Percentiles rank a stretch among this genome's conserved stretches.
Evolutionary conservation across 1,284 basidiomycete genomes (phyloP).

Genomic region (Cutaneotrichosporon sp.): DNA sequence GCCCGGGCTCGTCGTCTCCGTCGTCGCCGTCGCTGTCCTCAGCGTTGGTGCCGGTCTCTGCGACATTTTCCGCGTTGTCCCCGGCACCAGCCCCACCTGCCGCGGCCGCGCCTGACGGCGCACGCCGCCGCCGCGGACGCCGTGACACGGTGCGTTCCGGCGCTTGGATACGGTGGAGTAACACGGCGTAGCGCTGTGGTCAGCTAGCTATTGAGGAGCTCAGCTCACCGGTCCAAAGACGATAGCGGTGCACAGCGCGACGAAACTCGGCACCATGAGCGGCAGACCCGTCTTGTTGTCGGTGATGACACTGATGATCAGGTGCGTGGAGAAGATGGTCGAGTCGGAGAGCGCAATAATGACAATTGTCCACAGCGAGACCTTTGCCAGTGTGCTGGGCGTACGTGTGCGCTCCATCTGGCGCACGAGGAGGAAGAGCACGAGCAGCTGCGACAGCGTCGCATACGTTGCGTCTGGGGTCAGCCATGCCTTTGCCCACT

Average conservation of each 20-base stretch:
- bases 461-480: conserved; percentile 56
- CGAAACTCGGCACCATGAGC: conserved; percentile 71
- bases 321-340: conserved; percentile 74
- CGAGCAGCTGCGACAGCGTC: conserved; percentile 60
- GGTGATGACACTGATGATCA: conserved; percentile 74
- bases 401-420: conserved; percentile 71
- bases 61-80: background rate
- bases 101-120: background rate
- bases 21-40: background rate
- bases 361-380: conserved; percentile 75
- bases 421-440: conserved; percentile 63
- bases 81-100: background rate
- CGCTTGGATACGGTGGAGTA: conserved; percentile 73
- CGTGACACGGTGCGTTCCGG: conserved; percentile 56
- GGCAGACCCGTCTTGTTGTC: conserved; percentile 72
- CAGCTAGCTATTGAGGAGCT: background rate
- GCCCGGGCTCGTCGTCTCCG: conserved; percentile 1
- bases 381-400: conserved; percentile 66
- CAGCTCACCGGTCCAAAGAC: conserved; percentile 45
- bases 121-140: background rate
- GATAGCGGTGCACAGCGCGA: conserved; percentile 51
- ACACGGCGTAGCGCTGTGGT: conserved; percentile 68
- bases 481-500: conserved; percentile 31
- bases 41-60: background rate
- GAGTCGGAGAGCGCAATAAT: conserved; percentile 70